Percentiles rank a stretch among this genome's conserved stretches.
phyloP scores from a whole-genome alignment of 2,329 filamentous ascomycete genomes.

The Bipolaris gigantea region DNA sequence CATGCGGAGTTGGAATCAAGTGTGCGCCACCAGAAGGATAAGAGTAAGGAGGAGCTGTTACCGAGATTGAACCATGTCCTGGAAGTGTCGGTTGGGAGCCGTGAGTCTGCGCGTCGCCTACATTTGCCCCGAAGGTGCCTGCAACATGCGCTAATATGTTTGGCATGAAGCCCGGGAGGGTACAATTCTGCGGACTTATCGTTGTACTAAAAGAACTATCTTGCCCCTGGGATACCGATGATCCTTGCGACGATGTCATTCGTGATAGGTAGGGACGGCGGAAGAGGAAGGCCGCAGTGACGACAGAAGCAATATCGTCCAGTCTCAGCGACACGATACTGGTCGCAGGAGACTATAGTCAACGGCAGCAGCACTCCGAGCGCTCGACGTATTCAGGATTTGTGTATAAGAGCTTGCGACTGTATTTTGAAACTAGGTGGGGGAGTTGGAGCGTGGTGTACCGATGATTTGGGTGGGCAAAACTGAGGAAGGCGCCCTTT shows the following conservation, averaged over 20 bases:
- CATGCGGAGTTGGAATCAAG: no score
- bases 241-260: neutral
- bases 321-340: neutral
- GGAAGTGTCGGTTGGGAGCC: neutral
- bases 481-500: neutral
- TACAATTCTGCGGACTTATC: neutral
- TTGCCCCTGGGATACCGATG: neutral
- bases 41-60: neutral
- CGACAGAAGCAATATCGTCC: neutral
- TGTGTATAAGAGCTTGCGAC: neutral
- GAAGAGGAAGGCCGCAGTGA: neutral
- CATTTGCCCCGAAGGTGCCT: neutral
- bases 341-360: neutral
- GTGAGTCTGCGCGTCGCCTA: neutral
- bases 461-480: neutral
- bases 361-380: no score
- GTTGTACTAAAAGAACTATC: neutral
- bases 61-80: neutral
- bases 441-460: neutral
- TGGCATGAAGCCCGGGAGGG: neutral
- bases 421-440: neutral
- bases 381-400: no score
- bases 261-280: neutral
- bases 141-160: conserved; percentile 4
- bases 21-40: neutral